Conservation (phyloP, 106 monocot species). For the Platanthera zijinensis region DNA sequence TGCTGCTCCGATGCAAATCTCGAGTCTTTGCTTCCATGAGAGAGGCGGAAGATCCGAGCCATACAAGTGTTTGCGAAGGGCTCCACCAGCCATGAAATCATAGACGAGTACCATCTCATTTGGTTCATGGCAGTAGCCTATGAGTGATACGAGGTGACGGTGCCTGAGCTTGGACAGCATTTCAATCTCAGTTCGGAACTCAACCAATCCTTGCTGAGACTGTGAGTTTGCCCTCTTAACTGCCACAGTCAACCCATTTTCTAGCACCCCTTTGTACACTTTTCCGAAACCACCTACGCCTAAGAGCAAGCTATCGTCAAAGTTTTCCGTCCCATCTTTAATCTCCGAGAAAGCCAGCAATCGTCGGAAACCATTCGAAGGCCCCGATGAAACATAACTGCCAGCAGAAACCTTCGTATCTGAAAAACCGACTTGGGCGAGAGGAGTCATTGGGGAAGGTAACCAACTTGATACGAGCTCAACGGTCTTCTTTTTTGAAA, state of each 20-base stretch:
- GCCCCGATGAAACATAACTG: constrained; percentile 48
- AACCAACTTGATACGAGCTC: not conserved
- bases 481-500: not conserved
- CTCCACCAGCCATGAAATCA: constrained; percentile 72
- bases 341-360: constrained; percentile 25
- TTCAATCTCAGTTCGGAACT: constrained; percentile 74
- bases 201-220: constrained; percentile 62
- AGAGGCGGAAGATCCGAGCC: constrained; percentile 40
- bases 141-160: constrained; percentile 69
- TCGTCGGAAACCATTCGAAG: constrained; percentile 33
- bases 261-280: constrained; percentile 61
- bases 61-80: constrained; percentile 64
- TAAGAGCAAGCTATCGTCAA: constrained; percentile 53
- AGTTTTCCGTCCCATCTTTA: constrained; percentile 49
- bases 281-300: constrained; percentile 77
- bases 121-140: constrained; percentile 68
- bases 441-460: constrained; percentile 20
- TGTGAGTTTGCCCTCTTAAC: constrained; percentile 65
- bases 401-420: constrained; percentile 37
- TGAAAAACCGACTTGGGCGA: constrained; percentile 20
- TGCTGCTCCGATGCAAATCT: constrained; percentile 60
- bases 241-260: constrained; percentile 46
- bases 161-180: constrained; percentile 73
- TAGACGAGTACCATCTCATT: constrained; percentile 76
- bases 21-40: constrained; percentile 63